Evolutionary conservation across 2,329 filamentous ascomycete genomes (phyloP), one percentile per base, ranked within the genome.

Genomic region (Diaporthe sp.): DNA sequence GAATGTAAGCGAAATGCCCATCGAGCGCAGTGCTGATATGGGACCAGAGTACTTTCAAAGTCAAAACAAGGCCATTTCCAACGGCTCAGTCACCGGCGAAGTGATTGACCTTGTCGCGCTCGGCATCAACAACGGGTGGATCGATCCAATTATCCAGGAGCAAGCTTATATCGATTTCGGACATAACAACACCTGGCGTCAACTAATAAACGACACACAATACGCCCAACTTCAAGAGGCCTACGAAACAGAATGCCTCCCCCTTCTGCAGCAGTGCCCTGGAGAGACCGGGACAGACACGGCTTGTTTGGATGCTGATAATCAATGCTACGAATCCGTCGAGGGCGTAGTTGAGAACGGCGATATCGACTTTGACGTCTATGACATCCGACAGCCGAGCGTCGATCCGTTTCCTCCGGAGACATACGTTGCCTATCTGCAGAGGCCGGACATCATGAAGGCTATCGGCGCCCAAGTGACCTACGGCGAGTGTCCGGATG

Each of bases 191-290:
- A 79, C 83, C 22, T 87, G 87, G 79, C 83, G 83, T 37, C 79
- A 81, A 22, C 79, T 88, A 31, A 87, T 88, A 79, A 81, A 81
- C 25, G 76, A 77, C 9, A 78, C 82, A 3, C 79, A 83, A 57
- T 79, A 83, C 51, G 79, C 78, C 15, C 76, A 78, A 4, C 83
- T 84, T 65, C 78, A 82, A 5, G 79, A 79, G 10, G 81, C 79
- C 44, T 87, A 85, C 77, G 81, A 83, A 28, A 76, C 73, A 6
- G 75, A 79, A 17, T 87, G 86, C 76, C 78, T 83, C 1, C 85
- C 86, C 5, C 81, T 82, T 1, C 73, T 88, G 2, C 60, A 85
- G 37, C 75, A 82, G 65, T 88, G 87, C 78, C 78, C 79, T 8
- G 71, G 76, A 4, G 39, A 68, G 46, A 82, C 79, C 2, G 82